Evolutionary conservation across 306 rosid species (phyloP), one percentile per base, ranked within the genome.

Genomic region (Rosa multiflora): DNA sequence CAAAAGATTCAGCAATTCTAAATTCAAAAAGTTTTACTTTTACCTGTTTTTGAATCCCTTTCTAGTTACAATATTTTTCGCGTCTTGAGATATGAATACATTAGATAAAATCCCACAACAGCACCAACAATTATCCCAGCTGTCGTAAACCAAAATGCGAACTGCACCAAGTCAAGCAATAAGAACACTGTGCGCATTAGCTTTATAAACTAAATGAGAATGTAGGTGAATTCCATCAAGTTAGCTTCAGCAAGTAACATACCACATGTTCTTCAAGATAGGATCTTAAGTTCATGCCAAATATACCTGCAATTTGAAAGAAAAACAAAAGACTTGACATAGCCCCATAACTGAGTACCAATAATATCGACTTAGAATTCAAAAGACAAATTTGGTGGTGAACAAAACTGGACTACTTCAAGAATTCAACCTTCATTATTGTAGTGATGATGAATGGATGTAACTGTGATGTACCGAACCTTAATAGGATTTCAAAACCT

Each of bases 271-370:
- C 98, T 86, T 96, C 99, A 73, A 96, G 96, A 86, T 93, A 91
- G 70, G 99, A 96, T 88, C 87, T 91, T 76, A 96, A 85, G 87
- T 96, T 96, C 99, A 96, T 96, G 88, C 99, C 99, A 78, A 96
- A 96, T 72, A 96, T 89, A 82, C 99, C 99, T 96, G 90, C 80
- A 86, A 83, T 72, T 53, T 44, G 58, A 81, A 53, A 52, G 59
- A 55, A 52, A 70, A 70, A 56, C 14, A 63, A 62, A 67, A 66
- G 18, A n/a, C 48, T 67, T 17, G 44, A 32, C 70, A 35, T 1
- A 3, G 10, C 10, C 21, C 46, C 14, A 9, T 39, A 3, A 8
- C 18, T 10, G 18, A 69, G 8, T 32, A 63, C 43, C 21, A 43
- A 39, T 62, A 3, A 61, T 23, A 48, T 20, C 0, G 0, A 5